Evolutionary conservation across 1,284 basidiomycete genomes (phyloP), one percentile per base, ranked within the genome.

Genomic region (Cryptococcus sp.): DNA sequence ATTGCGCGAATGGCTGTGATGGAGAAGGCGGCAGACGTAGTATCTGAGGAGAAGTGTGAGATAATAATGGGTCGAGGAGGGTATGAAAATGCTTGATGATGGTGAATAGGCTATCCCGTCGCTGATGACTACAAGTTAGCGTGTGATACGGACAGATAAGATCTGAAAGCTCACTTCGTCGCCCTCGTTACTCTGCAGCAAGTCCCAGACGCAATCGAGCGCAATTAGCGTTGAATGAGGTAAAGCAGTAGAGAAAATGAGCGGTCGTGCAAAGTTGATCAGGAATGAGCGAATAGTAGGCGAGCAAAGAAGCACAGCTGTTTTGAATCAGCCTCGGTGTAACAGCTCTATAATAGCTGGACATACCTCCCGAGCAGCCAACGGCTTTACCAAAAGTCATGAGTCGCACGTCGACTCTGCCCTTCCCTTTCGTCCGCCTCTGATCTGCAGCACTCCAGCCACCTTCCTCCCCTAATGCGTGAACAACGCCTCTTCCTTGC

Each of bases 221-320:
- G 89, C 86, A 46, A 91, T 79, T 43, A 93, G 83, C 68, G 86
- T 91, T 17, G 87, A 82, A 62, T 86, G 84, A 56, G 87, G 86
- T 62, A 91, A 82, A 0, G 89, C 85, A 0, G 92, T 95, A 1
- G 91, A 94, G 78, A 91, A 96, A 55, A 95, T 91, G 50, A 98
- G 81, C 5, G 93, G 86, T 34, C 94, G 83, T 0, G 93, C 93
- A 78, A 96, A 98, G 75, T 98, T 98, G 72, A 96, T 81, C 20
- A 97, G 80, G 77, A 93, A 97, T 59, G 89, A 85, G 7, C 88
- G 85, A 34, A 93, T 83, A 1, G 91, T 80, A 3, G 83, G 81
- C 17, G 83, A 87, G 41, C 86, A 88, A 23, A 96, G 79, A 4
- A 97, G 77, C 3, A 91, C 88, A 25, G 37, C 46, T 51, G 11